Percentiles rank a stretch among this genome's conserved stretches.
These are phyloP conservation scores for Syzygium jambos DNA, from an alignment of 345 rosid genomes.

Conservation along the genomic window DNA sequence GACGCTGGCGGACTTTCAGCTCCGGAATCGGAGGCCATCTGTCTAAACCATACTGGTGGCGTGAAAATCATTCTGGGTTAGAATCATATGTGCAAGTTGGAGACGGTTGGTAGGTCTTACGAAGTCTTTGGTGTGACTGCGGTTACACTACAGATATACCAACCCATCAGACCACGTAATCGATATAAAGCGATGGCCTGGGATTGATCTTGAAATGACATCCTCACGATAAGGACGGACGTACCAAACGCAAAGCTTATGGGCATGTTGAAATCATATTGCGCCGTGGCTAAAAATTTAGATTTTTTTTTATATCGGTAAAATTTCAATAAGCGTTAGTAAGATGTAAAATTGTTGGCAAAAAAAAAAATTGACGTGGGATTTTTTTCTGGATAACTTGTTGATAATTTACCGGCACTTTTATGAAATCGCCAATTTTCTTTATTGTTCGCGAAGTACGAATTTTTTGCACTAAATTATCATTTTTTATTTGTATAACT, in stretches of 20 bases:
- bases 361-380: neutral
- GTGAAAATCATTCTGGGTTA: neutral
- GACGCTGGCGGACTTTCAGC: neutral
- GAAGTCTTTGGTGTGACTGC: neutral
- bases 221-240: neutral
- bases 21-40: neutral
- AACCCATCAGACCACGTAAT: neutral
- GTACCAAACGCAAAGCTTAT: neutral
- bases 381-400: neutral
- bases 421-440: neutral
- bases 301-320: neutral
- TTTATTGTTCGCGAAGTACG: neutral
- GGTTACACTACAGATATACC: neutral
- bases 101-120: neutral
- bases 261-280: neutral
- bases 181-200: neutral
- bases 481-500: neutral
- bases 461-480: neutral
- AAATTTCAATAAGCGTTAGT: neutral
- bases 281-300: neutral
- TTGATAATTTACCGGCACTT: neutral
- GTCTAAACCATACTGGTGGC: neutral
- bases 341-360: neutral
- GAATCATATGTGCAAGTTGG: neutral
- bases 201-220: neutral